Evolutionary conservation across 495 filamentous ascomycete genomes (phyloP).

Genomic region (Talaromyces proteolyticus): DNA sequence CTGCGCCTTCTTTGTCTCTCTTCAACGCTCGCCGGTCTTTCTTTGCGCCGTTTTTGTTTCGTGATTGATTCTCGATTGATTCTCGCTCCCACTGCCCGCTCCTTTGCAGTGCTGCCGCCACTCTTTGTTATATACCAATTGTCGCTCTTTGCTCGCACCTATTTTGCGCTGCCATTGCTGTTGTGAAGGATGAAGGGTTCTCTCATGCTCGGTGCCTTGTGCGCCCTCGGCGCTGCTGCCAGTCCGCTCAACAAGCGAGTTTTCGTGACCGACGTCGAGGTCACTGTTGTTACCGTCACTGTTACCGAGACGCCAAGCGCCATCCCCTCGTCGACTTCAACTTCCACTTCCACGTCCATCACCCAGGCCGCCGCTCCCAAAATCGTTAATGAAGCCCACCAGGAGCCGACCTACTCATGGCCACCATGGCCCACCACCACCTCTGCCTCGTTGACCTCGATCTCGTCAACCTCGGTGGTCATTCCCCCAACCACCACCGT

Average conservation of each 20-base stretch:
- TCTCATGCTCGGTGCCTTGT: constrained; percentile 50
- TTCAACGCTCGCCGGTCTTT: no score
- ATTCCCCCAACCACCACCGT: constrained; percentile 12
- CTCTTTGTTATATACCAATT: no score
- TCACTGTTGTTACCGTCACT: constrained; percentile 54
- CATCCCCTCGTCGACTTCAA: constrained; percentile 10
- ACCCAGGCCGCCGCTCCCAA: not conserved
- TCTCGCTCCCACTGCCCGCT: constrained; percentile 14
- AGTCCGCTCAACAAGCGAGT: constrained; percentile 51
- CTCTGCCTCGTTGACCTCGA: no score
- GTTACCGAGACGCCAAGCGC: constrained; percentile 44
- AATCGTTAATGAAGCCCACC: constrained; percentile 1
- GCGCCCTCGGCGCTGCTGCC: constrained; percentile 53
- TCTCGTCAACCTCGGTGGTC: constrained; percentile 15
- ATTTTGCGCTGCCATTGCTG: constrained; percentile 37
- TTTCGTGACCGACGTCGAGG: constrained; percentile 34
- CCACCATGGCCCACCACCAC: constrained; percentile 11
- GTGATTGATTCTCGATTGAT: constrained; percentile 12
- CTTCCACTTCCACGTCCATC: constrained; percentile 13
- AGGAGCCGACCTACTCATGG: not conserved
- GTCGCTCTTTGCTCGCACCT: constrained; percentile 22
- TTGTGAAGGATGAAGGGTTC: constrained; percentile 77
- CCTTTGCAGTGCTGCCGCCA: constrained; percentile 8
- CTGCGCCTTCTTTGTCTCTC: not conserved
- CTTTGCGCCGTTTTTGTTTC: no score